Conservation (phyloP, 2,329 filamentous ascomycete species). For the Scedosporium minutisporum region DNA sequence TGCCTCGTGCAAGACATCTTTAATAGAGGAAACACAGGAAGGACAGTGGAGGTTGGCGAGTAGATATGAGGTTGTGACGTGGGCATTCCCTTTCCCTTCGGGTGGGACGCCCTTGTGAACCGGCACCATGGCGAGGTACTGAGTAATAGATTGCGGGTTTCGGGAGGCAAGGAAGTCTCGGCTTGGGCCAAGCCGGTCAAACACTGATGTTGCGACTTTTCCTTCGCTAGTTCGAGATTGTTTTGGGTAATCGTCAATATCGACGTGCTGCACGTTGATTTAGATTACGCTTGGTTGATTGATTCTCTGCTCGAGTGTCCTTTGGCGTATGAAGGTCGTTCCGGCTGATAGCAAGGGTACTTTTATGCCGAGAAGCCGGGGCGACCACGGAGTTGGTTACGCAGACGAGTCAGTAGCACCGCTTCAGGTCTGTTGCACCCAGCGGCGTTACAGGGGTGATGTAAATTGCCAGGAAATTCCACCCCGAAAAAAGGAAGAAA, state of each 20-base stretch:
- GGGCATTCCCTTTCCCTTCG: neutral
- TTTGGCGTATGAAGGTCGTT: neutral
- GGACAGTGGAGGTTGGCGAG: slow-evolving; percentile 71
- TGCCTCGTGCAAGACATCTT: slow-evolving; percentile 41
- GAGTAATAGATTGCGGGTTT: neutral
- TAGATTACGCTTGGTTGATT: neutral
- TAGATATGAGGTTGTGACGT: slow-evolving; percentile 50
- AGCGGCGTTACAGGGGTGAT: too few relatives aligned
- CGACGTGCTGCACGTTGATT: slow-evolving; percentile 3
- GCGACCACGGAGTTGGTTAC: neutral
- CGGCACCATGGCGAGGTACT: neutral
- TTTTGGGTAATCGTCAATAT: slow-evolving; percentile 5
- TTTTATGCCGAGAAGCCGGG: neutral
- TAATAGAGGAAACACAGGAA: slow-evolving; percentile 60
- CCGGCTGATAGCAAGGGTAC: slow-evolving; percentile 5
- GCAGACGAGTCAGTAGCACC: too few relatives aligned
- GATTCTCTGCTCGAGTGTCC: neutral
- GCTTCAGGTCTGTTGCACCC: too few relatives aligned
- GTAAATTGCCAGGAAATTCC: too few relatives aligned
- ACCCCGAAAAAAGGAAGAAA: too few relatives aligned
- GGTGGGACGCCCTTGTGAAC: slow-evolving; percentile 2
- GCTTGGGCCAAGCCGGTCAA: slow-evolving; percentile 4
- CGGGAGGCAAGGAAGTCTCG: neutral
- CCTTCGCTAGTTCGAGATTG: slow-evolving; percentile 3
- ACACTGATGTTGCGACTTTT: neutral